A percentile compares a stretch with the other conserved stretches of the same genome.
phyloP scores from a whole-genome alignment of 345 rosid genomes.

The Aegle marmelos region DNA sequence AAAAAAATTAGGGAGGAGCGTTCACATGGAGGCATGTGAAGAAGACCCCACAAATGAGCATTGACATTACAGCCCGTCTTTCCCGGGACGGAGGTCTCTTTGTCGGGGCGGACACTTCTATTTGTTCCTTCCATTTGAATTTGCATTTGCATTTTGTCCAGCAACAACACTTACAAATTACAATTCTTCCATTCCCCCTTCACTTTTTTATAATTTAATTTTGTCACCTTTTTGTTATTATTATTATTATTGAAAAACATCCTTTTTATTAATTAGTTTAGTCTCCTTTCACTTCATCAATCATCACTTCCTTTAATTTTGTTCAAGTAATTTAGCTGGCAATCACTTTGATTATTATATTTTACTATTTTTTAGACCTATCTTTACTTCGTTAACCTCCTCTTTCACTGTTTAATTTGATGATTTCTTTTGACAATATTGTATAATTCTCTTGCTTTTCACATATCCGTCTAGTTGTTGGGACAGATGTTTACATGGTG shows the following conservation, averaged over 20 bases:
- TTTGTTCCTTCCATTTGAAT: neutral
- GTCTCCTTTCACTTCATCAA: constrained; percentile 4
- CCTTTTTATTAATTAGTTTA: neutral
- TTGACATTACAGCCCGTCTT: constrained; percentile 61
- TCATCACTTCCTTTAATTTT: neutral
- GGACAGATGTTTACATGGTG: neutral
- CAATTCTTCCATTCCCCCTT: neutral
- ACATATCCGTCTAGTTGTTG: neutral
- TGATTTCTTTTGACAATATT: constrained; percentile 12
- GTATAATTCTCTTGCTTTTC: neutral
- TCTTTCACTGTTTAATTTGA: constrained; percentile 22
- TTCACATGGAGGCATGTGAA: constrained; percentile 79
- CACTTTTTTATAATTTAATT: neutral
- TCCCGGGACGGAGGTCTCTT: constrained; percentile 66
- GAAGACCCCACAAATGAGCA: constrained; percentile 40
- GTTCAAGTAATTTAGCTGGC: constrained; percentile 31
- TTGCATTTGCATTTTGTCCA: neutral
- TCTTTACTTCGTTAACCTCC: constrained; percentile 12
- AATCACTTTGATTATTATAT: constrained; percentile 18
- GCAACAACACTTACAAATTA: too few relatives aligned
- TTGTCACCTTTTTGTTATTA: neutral
- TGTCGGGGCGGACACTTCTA: constrained; percentile 35
- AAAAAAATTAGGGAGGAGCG: constrained; percentile 2
- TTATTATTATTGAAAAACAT: too few relatives aligned
- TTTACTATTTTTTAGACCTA: neutral